Base-by-base conservation (phyloP, 2,329 filamentous ascomycete species). In the Neodidymelliopsis sp. region DNA sequence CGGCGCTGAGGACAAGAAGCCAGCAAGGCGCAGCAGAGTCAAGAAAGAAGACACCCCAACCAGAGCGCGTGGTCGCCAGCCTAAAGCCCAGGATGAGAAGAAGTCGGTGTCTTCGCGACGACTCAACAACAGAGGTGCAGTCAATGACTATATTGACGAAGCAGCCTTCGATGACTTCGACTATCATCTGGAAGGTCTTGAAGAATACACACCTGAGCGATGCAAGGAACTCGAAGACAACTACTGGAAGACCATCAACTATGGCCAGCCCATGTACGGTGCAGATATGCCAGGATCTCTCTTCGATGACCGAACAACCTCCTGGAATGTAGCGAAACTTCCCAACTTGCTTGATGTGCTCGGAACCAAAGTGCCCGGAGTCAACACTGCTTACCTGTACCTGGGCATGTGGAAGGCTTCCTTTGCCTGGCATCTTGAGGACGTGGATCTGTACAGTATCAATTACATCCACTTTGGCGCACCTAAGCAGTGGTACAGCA, bases 361-460 rank as follows among this genome's bases (percentile, higher is more conserved):
- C 2, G 94, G 94, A 6, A 93, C 91, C 46, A 96, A 97, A 63
- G 91, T 99, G 7, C 95, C 94, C 3, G 94, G 94, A 59, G 95
- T 99, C 67, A 99, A 99, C 67, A 99, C 93, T 2, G 93, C 94
- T 2, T 99, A 99, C 68, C 83, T 99, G 2, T 99, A 99, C 69
- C 81, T 99, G 51, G 94, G 94, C 31, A 99, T 99, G 94, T 99
- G 94, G 94, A 97, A 97, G 74, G 93, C 94, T 10, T 97, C 94
- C 0, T 99, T 99, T 71, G 94, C 94, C 7, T 99, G 94, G 94
- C 94, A 99, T 81, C 77, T 99, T 42, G 94, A 99, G 71, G 94
- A 99, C 70, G 93, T 99, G 30, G 94, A 99, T 76, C 83, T 99
- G 4, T 99, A 99, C 84, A 97, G 92, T 72, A 99, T 99, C 81